Base-by-base conservation (phyloP, 495 filamentous ascomycete genomes). In the Aspergillus egyptiacus region DNA sequence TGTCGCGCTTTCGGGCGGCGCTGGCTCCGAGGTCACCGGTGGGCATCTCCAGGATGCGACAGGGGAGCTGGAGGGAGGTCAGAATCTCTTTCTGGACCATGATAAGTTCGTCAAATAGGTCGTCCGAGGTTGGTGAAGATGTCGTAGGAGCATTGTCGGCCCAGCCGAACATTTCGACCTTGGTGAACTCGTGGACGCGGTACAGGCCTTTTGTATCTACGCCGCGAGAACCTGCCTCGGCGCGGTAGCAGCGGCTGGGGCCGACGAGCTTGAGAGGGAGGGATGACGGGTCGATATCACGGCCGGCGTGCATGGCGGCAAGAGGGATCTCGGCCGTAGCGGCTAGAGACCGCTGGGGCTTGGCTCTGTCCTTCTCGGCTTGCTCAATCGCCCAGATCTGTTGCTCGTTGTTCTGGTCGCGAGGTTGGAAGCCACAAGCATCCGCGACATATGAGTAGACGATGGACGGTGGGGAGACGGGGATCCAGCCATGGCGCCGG, bases 151-250 rank as follows among this genome's bases (percentile, higher is more conserved):
- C 8, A 30, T 62, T 67, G 54, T 74, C 69, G 8, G 69, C 53
- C 91, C 91, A 98, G 0, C 82, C 87, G 62, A 98, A 98, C 71
- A 98, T 81, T 63, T 98, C 93, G 1, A 97, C 91, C 60, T 98
- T 98, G 31, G 89, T 95, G 69, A 98, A 98, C 64, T 98, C 93
- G 70, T 97, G 93, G n/a, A 98, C 93, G 10, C 93, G 84, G 69
- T 97, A 98, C 6, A 98, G 75, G 7, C 93, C 93, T 68, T 96
- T 96, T 6, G 87, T 94, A 32, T 95, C 88, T 18, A 80, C 81
- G 25, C 93, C 93, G 15, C 93, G 75, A 5, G 87, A 84, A 15
- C 93, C 93, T 1, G 93, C 94, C 67, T 98, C 93, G 13, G 93
- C 93, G 37, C 93, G 83, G 61, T 95, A 98, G 68, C 89, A 93